A percentile compares a stretch with the other conserved stretches of the same genome.
These are phyloP conservation scores for Macrocybe gigantea DNA, from an alignment of 768 basidiomycete species.

Conservation along the genomic window DNA sequence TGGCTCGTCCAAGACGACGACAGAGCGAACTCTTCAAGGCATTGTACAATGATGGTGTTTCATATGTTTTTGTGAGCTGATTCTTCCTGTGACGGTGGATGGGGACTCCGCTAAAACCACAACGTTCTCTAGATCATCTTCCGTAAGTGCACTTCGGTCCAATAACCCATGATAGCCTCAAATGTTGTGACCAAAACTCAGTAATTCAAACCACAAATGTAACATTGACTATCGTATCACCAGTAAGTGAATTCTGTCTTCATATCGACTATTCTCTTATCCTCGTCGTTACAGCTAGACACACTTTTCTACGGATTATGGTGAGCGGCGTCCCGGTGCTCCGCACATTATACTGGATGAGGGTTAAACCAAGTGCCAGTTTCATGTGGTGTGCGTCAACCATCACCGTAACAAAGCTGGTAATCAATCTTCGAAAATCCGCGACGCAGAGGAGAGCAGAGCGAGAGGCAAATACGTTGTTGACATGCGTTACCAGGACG, in stretches of 20 bases:
- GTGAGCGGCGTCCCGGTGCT: constrained; percentile 3
- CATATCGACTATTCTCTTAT: background rate
- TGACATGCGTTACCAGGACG: no score
- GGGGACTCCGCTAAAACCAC: background rate
- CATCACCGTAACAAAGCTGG: constrained; percentile 23
- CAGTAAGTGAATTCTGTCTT: background rate
- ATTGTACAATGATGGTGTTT: background rate
- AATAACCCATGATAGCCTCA: background rate
- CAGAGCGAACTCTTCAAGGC: background rate
- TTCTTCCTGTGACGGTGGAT: background rate
- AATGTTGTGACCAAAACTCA: background rate
- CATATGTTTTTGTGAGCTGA: background rate
- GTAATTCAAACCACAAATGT: background rate
- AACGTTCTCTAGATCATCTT: background rate
- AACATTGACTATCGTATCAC: background rate
- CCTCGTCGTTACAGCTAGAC: background rate
- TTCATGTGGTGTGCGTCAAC: constrained; percentile 29
- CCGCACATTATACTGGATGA: background rate
- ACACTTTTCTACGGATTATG: constrained; percentile 4
- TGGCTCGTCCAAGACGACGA: background rate
- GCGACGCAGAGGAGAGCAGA: background rate
- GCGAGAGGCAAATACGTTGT: no score
- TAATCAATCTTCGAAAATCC: constrained; percentile 23
- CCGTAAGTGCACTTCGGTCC: background rate
- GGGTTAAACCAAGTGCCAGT: constrained; percentile 12